Base-by-base conservation (phyloP, 768 basidiomycete species). In the Phylloporus sp. region DNA sequence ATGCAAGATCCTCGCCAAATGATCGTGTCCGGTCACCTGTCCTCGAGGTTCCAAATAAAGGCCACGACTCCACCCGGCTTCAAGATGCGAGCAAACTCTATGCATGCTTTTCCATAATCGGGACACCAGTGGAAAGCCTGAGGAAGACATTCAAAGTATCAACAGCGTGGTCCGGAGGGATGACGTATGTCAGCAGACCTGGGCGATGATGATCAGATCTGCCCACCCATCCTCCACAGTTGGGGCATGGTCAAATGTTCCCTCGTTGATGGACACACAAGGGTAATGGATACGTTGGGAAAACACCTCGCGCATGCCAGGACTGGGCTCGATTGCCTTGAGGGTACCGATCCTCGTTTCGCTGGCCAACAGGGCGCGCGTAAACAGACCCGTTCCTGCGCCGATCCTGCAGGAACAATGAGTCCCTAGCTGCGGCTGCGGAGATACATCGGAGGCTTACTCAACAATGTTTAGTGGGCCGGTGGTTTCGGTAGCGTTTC, bases 61-160 rank as follows among this genome's bases (percentile, higher is more conserved):
- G 77, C 84, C 16, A 88, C 76, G 1, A 77, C 68, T 3, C 91
- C 91, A n/a, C 71, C 70, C 0, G 89, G 86, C 62, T 87, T 88
- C 44, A 97, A 76, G 56, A 94, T 81, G 28, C 91, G 81, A 8
- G 82, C 77, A 59, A 95, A 89, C 64, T 97, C 94, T 0, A 69
- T 69, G 18, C 81, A 76, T 1, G 94, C 91, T 47, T 72, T 74
- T 41, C 82, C 78, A 63, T 84, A 86, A 65, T 94, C 80, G 10
- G 86, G 86, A 55, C 88, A 89, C 95, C 95, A 97, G 72, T 97
- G 95, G 68, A 86, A 97, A 15, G 95, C 95, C 85, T 95, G 65
- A 51, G 5, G 1, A 5, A 36, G 9, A 51, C 42, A 26, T 35
- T 35, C 43, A n/a, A 22, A n/a, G 51, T 53, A 60, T 47, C 48